Base-by-base conservation (phyloP, 805 yeast genomes). In the Nakazawaea pomicola region DNA sequence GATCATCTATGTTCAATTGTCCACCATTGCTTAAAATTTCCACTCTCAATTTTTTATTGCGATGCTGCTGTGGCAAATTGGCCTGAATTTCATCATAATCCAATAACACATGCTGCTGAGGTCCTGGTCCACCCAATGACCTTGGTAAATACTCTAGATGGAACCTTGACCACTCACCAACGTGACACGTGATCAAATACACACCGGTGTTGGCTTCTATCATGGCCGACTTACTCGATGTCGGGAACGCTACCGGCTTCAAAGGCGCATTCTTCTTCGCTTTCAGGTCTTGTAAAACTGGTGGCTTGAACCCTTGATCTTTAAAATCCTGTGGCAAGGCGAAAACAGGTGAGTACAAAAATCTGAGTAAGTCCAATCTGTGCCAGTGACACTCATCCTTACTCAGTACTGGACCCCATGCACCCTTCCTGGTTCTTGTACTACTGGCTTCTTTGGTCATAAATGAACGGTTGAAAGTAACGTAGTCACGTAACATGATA, bases 401-500 rank as follows among this genome's bases (percentile, higher is more conserved):
- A 5, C 31, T 29, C 1, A 62, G 55, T 14, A 76, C 67, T 15
- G 76, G 83, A 4, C 68, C 49, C 55, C 72, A 65, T 33, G 81
- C 78, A 1, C 55, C 46, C 1, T 68, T 61, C 0, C 64, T 62
- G 0, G 84, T 78, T 53, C 89, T 65, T 9, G 69, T 45, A 40
- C 85, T 74, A 21, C 62, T 58, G 1, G 65, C 64, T 56, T 89
- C 97, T 44, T 79, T 67, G 0, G 95, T 78, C 64, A 82, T 68
- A 55, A 89, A 93, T 9, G 87, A 77, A 44, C 98, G 70, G 58
- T 89, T 84, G 70, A 88, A 75, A 44, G 81, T 76, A 16, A 80
- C 68, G 56, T 90, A 93, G 44, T 84, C 96, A 44, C 97, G 70
- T 29, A 88, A 62, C 98, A 91, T 93, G 20, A 91, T 83, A 15